Conservation (phyloP, 2,329 filamentous ascomycete genomes). For the Rhynchosporium graminicola region DNA sequence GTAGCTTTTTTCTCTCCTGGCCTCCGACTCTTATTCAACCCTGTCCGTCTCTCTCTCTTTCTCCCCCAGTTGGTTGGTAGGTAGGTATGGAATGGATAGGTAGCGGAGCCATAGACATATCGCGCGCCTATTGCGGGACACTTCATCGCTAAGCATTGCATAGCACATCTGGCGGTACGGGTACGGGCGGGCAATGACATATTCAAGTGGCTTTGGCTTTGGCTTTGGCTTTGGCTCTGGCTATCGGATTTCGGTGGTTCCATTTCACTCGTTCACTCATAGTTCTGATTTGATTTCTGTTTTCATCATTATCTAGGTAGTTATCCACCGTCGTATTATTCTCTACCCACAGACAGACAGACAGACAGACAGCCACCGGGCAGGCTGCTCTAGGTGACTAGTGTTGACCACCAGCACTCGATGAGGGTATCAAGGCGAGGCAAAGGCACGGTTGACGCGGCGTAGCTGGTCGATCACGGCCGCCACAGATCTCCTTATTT, state of each 20-base stretch:
- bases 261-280: background rate
- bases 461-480: constrained; percentile 12
- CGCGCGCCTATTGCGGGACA: constrained; percentile 39
- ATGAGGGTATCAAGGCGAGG: constrained; percentile 4
- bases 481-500: constrained; percentile 4
- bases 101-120: constrained; percentile 26
- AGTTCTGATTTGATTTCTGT: background rate
- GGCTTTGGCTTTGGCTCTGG: background rate
- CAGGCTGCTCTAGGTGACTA: background rate
- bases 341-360: no score
- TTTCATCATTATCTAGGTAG: background rate
- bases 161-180: background rate
- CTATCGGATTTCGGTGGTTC: no score
- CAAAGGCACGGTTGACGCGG: constrained; percentile 12
- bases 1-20: no score
- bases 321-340: background rate
- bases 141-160: constrained; percentile 32
- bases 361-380: background rate
- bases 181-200: background rate
- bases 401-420: background rate
- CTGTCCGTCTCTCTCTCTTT: background rate
- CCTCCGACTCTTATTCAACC: background rate
- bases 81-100: constrained; percentile 6
- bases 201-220: background rate
- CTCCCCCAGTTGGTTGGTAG: no score